Conservation (phyloP, 2,329 filamentous ascomycete species). For the Aspergillus pseudoviridinutans region DNA sequence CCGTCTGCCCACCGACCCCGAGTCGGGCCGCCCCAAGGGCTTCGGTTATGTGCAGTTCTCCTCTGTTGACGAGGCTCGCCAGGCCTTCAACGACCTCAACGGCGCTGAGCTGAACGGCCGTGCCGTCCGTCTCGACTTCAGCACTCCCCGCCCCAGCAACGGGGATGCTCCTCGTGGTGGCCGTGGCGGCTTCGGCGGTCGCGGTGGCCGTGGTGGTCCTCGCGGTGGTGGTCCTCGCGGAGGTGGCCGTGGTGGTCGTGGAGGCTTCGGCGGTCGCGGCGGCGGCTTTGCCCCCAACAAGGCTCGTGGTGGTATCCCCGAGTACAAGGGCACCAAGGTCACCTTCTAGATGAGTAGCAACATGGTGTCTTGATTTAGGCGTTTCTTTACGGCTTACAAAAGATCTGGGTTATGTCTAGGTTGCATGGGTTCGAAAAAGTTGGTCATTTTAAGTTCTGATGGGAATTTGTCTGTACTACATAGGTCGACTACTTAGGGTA, state of each 20-base stretch:
- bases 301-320: slow-evolving; percentile 54
- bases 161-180: slow-evolving; percentile 44
- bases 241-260: slow-evolving; percentile 44
- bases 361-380: not conserved
- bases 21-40: slow-evolving; percentile 80
- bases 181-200: slow-evolving; percentile 42
- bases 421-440: slow-evolving; percentile 4
- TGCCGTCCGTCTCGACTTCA: slow-evolving; percentile 77
- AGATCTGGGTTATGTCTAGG: slow-evolving; percentile 3
- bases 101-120: slow-evolving; percentile 70
- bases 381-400: not conserved
- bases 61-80: slow-evolving; percentile 77
- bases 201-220: slow-evolving; percentile 52
- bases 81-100: slow-evolving; percentile 66
- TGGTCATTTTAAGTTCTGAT: not conserved
- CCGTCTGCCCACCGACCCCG: slow-evolving; percentile 82
- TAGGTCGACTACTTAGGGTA: not conserved
- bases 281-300: slow-evolving; percentile 48
- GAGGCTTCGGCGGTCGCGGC: slow-evolving; percentile 46
- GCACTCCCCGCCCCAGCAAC: slow-evolving; percentile 61
- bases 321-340: slow-evolving; percentile 76
- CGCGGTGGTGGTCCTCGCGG: slow-evolving; percentile 51
- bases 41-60: slow-evolving; percentile 87
- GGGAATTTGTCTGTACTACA: not conserved
- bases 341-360: slow-evolving; percentile 53